Base-by-base conservation (phyloP, 148 eudicot genomes). In the Camellia granthamiana region DNA sequence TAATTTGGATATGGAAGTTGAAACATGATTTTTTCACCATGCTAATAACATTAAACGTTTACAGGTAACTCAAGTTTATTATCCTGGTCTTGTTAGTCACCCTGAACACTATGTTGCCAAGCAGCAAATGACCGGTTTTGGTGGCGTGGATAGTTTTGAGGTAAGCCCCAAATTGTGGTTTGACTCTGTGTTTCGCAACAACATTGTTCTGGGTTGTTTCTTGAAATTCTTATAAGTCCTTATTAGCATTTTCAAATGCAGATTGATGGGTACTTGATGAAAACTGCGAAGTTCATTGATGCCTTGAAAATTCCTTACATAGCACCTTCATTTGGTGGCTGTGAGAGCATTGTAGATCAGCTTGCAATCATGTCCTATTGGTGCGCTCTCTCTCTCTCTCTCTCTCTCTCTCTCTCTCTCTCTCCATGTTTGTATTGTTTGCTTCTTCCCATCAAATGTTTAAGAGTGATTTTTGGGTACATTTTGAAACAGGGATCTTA, bases 351-450 rank as follows among this genome's bases (percentile, higher is more conserved):
- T 84, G 95, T 94, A 56, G 97, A 90, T 85, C 98, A 90, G 83
- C 98, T 97, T 49, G 98, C 98, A 73, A 89, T 94, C 46, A 94
- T 94, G 98, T 92, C 98, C 79, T 94, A 94, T 83, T 92, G 98
- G 98, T 94, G 84, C 51, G 84, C 76, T 64, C n/a, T 66, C 43
- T 13, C 0, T 18, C n/a, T n/a, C n/a, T n/a, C n/a, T n/a, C n/a
- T n/a, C n/a, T n/a, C 74, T 67, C 60, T 11, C 56, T 12, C 3
- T 69, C n/a, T n/a, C n/a, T n/a, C 10, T 0, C 30, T 11, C 1
- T 19, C 3, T 1, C n/a, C n/a, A n/a, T n/a, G n/a, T n/a, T n/a
- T n/a, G n/a, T n/a, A n/a, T n/a, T n/a, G n/a, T n/a, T n/a, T n/a
- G n/a, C n/a, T n/a, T n/a, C n/a, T n/a, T n/a, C n/a, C n/a, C n/a